phyloP scores from a whole-genome alignment of 768 basidiomycete species.

The Boletus huronensis region DNA sequence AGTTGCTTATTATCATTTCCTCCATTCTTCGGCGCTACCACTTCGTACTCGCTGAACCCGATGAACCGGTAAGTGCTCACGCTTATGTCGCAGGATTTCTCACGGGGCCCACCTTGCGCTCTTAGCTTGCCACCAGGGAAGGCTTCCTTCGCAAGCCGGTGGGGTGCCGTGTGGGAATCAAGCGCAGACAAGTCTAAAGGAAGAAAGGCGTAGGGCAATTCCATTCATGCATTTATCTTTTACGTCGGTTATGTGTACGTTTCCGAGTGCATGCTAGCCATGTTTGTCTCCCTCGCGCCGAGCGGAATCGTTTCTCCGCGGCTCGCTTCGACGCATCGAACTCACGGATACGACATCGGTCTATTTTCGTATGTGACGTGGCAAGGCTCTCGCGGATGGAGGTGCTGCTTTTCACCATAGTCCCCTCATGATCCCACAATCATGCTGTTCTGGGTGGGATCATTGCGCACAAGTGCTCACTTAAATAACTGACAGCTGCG shows the following conservation, averaged over 20 bases:
- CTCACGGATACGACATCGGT: not conserved
- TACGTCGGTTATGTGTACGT: not conserved
- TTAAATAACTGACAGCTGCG: constrained; percentile 13
- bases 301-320: not conserved
- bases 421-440: constrained; percentile 10
- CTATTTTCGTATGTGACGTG: constrained; percentile 19
- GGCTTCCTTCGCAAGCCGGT: constrained; percentile 88
- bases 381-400: not conserved
- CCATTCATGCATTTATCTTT: not conserved
- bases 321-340: not conserved
- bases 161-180: constrained; percentile 68
- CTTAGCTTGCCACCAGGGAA: constrained; percentile 69
- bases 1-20: constrained; percentile 76
- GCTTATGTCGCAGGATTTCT: constrained; percentile 1
- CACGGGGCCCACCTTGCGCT: constrained; percentile 3
- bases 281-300: not conserved
- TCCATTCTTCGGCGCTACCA: constrained; percentile 75
- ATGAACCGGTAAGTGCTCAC: constrained; percentile 46
- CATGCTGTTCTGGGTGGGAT: constrained; percentile 4
- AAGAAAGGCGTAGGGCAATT: not conserved
- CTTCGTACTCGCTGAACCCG: constrained; percentile 61
- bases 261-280: not conserved
- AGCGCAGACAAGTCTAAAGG: constrained; percentile 45
- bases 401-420: not conserved
- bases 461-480: not conserved